Conservation (phyloP, 371 early-diverging fungal genomes). For the Haplosporangium sp. region DNA sequence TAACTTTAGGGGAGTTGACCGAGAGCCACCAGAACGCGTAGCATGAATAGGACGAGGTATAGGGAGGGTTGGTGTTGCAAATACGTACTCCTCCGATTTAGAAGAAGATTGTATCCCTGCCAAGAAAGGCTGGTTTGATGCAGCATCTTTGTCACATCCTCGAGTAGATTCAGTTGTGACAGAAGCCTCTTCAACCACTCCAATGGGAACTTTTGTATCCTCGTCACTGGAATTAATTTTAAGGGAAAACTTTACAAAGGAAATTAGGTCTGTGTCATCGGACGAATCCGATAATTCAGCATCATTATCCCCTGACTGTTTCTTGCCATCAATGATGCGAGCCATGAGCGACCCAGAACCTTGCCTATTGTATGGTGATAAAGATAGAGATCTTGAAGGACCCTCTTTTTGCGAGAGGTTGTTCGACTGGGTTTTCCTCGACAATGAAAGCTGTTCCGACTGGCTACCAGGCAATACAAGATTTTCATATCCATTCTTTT, state of each 20-base stretch:
- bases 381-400: neutral
- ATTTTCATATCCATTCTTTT: neutral
- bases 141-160: neutral
- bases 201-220: no score
- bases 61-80: constrained; percentile 16
- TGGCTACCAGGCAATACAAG: neutral
- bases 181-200: neutral
- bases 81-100: constrained; percentile 14
- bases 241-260: neutral
- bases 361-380: neutral
- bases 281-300: constrained; percentile 12
- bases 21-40: neutral
- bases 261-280: constrained; percentile 8
- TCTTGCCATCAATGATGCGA: constrained; percentile 27
- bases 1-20: neutral
- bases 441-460: neutral
- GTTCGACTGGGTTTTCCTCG: neutral
- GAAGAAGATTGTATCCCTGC: neutral
- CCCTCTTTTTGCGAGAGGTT: neutral
- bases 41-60: neutral
- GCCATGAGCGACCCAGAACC: constrained; percentile 22
- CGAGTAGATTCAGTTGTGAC: neutral
- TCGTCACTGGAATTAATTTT: neutral
- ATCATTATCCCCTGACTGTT: neutral
- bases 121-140: neutral